These are phyloP conservation scores for Coleophoma eucalyptorum DNA, from an alignment of 2,329 filamentous ascomycete genomes.

Conservation along the genomic window DNA sequence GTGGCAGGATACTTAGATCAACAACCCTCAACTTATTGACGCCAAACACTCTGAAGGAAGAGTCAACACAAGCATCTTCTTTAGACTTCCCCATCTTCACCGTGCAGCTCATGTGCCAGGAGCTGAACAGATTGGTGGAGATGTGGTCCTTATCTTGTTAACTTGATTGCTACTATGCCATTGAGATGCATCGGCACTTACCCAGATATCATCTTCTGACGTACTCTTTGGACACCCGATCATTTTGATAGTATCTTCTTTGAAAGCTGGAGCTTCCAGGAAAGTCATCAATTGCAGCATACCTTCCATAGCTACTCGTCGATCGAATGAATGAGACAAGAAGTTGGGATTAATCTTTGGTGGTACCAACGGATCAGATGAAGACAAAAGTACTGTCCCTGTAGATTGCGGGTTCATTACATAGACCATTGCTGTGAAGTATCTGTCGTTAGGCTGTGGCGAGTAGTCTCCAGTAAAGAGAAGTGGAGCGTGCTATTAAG, in stretches of 20 bases:
- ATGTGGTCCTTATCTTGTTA: slow-evolving; percentile 27
- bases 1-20: slow-evolving; percentile 40
- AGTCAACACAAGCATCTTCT: slow-evolving; percentile 44
- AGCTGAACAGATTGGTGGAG: slow-evolving; percentile 30
- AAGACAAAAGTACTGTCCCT: slow-evolving; percentile 49
- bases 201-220: slow-evolving; percentile 9
- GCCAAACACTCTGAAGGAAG: slow-evolving; percentile 41
- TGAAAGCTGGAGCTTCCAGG: slow-evolving; percentile 9
- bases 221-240: slow-evolving; percentile 2
- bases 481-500: too few species aligned
- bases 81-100: slow-evolving; percentile 47
- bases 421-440: slow-evolving; percentile 2
- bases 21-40: slow-evolving; percentile 42
- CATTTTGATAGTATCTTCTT: slow-evolving; percentile 18
- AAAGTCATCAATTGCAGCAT: slow-evolving; percentile 30
- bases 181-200: slow-evolving; percentile 18
- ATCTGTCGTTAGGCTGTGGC: background rate
- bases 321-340: slow-evolving; percentile 36
- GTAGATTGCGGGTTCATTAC: slow-evolving; percentile 47
- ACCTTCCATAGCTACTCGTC: slow-evolving; percentile 36
- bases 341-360: slow-evolving; percentile 41
- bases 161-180: slow-evolving; percentile 14
- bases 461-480: too few species aligned
- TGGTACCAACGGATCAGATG: slow-evolving; percentile 44
- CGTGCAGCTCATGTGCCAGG: slow-evolving; percentile 53